Base-by-base conservation (phyloP, 805 yeast species). In the Zygoascus biomembranicola region DNA sequence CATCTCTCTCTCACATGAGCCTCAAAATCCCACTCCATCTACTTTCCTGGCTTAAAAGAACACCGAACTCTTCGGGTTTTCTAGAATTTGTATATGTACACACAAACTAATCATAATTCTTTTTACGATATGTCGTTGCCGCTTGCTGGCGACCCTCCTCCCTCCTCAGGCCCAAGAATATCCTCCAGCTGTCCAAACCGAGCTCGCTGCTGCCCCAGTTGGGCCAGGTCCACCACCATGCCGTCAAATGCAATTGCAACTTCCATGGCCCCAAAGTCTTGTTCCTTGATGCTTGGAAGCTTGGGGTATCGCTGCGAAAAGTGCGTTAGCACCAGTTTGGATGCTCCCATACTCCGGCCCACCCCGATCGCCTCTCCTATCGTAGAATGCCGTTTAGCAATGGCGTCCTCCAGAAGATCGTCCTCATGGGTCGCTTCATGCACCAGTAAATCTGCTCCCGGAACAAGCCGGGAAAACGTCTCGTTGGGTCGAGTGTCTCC, bases 381-480 rank as follows among this genome's bases (percentile, higher is more conserved):
- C 0, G 99, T 94, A 13, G 95, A 82, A 65, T 94, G 99, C 56
- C 81, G 79, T 66, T 94, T 94, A 35, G 78, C 75, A 28, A 78
- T 68, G 0, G 99, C 99, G 66, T 90, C 97, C 52, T 78, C 82
- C 6, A 75, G 71, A 47, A 89, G 73, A 32, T 78, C 87, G 66
- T 89, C 87, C 54, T 88, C 97, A 57, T 94, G 77, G 0, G 99
- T 88, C 0, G 97, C 90, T 67, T 94, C 99, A 67, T 94, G 99
- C 49, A 94, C 82, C 55, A 94, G 74, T 49, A 94, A 66, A 63
- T 89, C 92, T 28, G 88, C 79, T 11, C 73, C 66, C 19, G 64
- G 55, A 51, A 87, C 77, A 2, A 70, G 74, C 2, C 71, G 62
- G 0, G 85, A 79, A 68, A 90, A 90, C 44, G 63, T 66, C 49